Evolutionary conservation across 345 rosid genomes (phyloP).

Genomic region (Lumnitzera littorea): DNA sequence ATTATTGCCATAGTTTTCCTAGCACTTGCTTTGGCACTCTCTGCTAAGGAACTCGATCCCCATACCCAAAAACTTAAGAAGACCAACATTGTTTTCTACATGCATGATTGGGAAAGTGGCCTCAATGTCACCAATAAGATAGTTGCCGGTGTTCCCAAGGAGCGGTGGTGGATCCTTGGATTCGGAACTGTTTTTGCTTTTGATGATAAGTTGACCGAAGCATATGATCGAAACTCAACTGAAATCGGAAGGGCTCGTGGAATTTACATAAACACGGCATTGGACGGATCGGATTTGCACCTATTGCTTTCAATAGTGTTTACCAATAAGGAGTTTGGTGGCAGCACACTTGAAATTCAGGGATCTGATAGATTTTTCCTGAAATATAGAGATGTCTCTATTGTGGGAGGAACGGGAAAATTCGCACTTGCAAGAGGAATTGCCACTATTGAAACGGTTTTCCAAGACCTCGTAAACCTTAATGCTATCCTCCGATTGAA

Average conservation of each 20-base stretch:
- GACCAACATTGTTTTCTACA: conserved; percentile 10
- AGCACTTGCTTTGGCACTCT: not conserved
- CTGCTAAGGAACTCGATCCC: not conserved
- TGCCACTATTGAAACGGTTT: conserved; percentile 5
- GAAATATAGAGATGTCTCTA: conserved; percentile 7
- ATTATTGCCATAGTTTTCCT: too few species aligned
- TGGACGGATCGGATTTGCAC: conserved; percentile 9
- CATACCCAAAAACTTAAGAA: not conserved
- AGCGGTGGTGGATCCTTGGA: conserved; percentile 5
- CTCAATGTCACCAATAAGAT: conserved; percentile 6
- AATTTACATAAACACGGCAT: not conserved
- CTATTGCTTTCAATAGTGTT: conserved; percentile 6
- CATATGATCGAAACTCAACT: conserved; percentile 1
- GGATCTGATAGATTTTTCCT: conserved; percentile 3
- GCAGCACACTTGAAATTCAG: conserved; percentile 15
- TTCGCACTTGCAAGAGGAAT: conserved; percentile 11
- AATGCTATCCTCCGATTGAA: not conserved
- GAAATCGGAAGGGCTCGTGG: conserved; percentile 8
- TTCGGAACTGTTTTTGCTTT: conserved; percentile 8
- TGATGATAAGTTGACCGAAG: conserved; percentile 8
- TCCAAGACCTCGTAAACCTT: not conserved
- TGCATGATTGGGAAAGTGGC: conserved; percentile 2
- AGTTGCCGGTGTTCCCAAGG: conserved; percentile 5
- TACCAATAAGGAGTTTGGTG: conserved; percentile 9
- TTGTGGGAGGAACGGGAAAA: conserved; percentile 9